These are phyloP conservation scores for Nakazawaea ishiwadae DNA, from an alignment of 805 yeast species.

Conservation along the genomic window DNA sequence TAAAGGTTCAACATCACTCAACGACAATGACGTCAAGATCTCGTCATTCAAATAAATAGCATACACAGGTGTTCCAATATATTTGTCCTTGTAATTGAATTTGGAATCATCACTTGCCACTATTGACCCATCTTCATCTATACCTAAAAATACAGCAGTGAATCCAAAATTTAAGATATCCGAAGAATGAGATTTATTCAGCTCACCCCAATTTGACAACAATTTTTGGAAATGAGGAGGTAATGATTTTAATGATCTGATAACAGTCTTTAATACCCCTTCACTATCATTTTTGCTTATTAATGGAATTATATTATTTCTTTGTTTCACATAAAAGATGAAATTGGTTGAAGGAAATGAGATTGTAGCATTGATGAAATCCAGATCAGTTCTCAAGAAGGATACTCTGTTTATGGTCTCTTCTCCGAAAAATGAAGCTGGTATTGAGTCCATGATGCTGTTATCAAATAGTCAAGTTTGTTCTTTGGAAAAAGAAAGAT, in stretches of 20 bases:
- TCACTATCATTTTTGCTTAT: slow-evolving; percentile 15
- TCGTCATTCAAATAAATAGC: slow-evolving; percentile 50
- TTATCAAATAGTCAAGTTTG: not conserved
- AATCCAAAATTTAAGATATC: slow-evolving; percentile 16
- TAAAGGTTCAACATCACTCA: slow-evolving; percentile 5
- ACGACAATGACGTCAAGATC: slow-evolving; percentile 6
- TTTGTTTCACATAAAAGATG: slow-evolving; percentile 35
- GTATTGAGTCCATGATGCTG: not conserved
- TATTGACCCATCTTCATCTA: slow-evolving; percentile 33
- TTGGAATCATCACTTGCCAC: slow-evolving; percentile 17
- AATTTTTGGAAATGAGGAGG: slow-evolving; percentile 15
- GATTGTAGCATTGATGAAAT: slow-evolving; percentile 43
- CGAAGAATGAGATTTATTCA: slow-evolving; percentile 14
- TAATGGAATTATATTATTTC: slow-evolving; percentile 18
- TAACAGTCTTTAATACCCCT: slow-evolving; percentile 13
- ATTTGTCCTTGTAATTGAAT: slow-evolving; percentile 40
- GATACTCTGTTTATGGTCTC: slow-evolving; percentile 60
- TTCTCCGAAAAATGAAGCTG: slow-evolving; percentile 34
- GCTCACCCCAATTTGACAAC: slow-evolving; percentile 19
- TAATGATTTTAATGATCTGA: slow-evolving; percentile 12
- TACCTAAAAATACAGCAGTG: slow-evolving; percentile 41
- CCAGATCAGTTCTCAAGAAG: slow-evolving; percentile 52
- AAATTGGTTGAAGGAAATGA: slow-evolving; percentile 44
- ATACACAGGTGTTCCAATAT: slow-evolving; percentile 59
- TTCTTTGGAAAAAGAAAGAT: too few species aligned